Evolutionary conservation across 805 yeast species (phyloP).

Genomic region (Candida nitratophila): DNA sequence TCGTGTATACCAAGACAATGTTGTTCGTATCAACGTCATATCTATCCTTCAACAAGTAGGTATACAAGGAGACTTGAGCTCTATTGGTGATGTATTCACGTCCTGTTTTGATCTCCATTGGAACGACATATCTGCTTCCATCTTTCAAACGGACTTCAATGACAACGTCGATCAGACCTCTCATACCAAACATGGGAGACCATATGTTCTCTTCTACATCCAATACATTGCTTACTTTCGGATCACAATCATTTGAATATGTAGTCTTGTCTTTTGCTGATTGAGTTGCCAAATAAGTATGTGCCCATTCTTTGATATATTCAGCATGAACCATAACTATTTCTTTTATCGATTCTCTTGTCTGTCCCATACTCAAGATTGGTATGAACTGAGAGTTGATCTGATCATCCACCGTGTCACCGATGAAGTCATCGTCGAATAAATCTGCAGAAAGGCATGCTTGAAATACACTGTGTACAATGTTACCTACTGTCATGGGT

Average conservation of each 20-base stretch:
- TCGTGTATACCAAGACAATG: conserved; percentile 70
- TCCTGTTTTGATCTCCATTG: conserved; percentile 91
- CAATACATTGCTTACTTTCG: conserved; percentile 48
- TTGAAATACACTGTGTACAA: conserved; percentile 74
- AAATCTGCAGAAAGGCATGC: conserved; percentile 35
- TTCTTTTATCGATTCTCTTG: conserved; percentile 33
- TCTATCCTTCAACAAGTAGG: conserved; percentile 70
- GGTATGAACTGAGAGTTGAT: conserved; percentile 23
- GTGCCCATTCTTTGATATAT: conserved; percentile 47
- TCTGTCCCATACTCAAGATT: conserved; percentile 50
- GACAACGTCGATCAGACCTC: conserved; percentile 88
- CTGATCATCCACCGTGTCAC: conserved; percentile 21
- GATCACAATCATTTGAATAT: too few species aligned
- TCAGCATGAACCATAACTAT: conserved; percentile 42
- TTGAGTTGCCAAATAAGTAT: conserved; percentile 28
- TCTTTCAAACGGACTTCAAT: conserved; percentile 46
- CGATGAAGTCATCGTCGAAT: conserved; percentile 33
- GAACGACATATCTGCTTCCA: conserved; percentile 51
- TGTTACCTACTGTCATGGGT: conserved; percentile 73
- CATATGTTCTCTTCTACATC: conserved; percentile 89
- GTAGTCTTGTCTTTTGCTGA: conserved; percentile 3
- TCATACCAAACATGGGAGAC: conserved; percentile 85
- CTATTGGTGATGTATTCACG: conserved; percentile 59
- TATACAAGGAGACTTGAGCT: conserved; percentile 81
- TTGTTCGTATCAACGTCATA: conserved; percentile 62